A percentile compares a stretch with the other conserved stretches of the same genome.
These are phyloP conservation scores for Quercus rubra DNA, from an alignment of 306 rosid genomes.

Conservation along the genomic window DNA sequence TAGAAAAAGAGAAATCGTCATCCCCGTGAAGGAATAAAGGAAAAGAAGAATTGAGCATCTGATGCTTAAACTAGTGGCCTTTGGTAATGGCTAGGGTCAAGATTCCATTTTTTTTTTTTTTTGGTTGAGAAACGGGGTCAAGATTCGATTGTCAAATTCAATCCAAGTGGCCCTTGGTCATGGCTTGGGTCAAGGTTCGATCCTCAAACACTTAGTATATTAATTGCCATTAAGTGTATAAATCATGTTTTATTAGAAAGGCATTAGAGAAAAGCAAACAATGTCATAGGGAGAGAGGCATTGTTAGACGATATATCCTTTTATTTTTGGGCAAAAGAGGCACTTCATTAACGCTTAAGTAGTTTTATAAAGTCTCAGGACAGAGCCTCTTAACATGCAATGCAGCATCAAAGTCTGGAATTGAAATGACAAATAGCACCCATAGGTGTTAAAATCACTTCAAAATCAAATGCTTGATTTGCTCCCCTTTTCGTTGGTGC, in stretches of 20 bases:
- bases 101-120: constrained; percentile 10
- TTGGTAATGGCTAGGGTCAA: constrained; percentile 27
- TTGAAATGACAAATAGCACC: no score
- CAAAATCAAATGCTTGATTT: no score
- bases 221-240: constrained; percentile 1
- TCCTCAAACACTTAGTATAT: constrained; percentile 12
- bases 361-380: no score
- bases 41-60: constrained; percentile 26
- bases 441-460: no score
- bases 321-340: no score
- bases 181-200: constrained; percentile 32
- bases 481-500: no score
- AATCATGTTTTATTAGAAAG: neutral
- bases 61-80: constrained; percentile 50
- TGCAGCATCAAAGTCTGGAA: no score
- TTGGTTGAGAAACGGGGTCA: constrained; percentile 6
- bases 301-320: constrained; percentile 24
- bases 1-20: constrained; percentile 12
- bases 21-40: constrained; percentile 26
- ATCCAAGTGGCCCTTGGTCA: constrained; percentile 36
- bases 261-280: constrained; percentile 12
- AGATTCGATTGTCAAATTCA: constrained; percentile 28
- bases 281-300: constrained; percentile 28
- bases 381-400: no score
- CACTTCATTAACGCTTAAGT: no score